A percentile compares a stretch with the other conserved stretches of the same genome.
Conservation (phyloP, 2,329 filamentous ascomycete species). For the Juglanconis oblonga region DNA sequence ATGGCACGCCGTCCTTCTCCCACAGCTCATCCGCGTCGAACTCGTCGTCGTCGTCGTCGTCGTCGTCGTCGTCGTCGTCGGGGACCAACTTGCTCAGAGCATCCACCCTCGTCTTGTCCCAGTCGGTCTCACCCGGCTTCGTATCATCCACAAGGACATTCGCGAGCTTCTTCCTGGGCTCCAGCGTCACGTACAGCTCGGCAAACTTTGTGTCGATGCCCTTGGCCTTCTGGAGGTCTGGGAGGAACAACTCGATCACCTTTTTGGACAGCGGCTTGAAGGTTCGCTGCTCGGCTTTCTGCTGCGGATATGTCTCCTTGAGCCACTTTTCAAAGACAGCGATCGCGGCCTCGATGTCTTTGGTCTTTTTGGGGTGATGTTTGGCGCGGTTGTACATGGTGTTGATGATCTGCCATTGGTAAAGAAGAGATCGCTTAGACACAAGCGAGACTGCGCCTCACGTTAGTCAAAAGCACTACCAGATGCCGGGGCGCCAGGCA, state of each 20-base stretch:
- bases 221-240: constrained; percentile 6
- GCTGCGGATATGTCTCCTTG: constrained; percentile 13
- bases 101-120: constrained; percentile 14
- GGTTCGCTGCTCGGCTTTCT: constrained; percentile 11
- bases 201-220: constrained; percentile 16
- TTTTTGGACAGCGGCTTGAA: constrained; percentile 18
- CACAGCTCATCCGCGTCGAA: constrained; percentile 8
- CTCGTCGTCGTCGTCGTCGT: background rate
- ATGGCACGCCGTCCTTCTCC: constrained; percentile 10
- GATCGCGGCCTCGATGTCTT: constrained; percentile 17
- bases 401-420: constrained; percentile 18
- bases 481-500: background rate
- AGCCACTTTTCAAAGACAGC: constrained; percentile 15
- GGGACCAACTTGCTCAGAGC: constrained; percentile 14
- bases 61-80: background rate
- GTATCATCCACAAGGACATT: constrained; percentile 16
- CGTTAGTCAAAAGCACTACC: background rate
- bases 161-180: constrained; percentile 14
- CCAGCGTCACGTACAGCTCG: constrained; percentile 14
- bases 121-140: constrained; percentile 13
- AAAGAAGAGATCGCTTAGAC: constrained; percentile 10
- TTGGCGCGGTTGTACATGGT: constrained; percentile 19
- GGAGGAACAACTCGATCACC: constrained; percentile 10
- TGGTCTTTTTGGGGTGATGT: constrained; percentile 18
- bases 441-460: constrained; percentile 8